Evolutionary conservation across 2,329 filamentous ascomycete species (phyloP).

Genomic region (Monilinia fructigena): DNA sequence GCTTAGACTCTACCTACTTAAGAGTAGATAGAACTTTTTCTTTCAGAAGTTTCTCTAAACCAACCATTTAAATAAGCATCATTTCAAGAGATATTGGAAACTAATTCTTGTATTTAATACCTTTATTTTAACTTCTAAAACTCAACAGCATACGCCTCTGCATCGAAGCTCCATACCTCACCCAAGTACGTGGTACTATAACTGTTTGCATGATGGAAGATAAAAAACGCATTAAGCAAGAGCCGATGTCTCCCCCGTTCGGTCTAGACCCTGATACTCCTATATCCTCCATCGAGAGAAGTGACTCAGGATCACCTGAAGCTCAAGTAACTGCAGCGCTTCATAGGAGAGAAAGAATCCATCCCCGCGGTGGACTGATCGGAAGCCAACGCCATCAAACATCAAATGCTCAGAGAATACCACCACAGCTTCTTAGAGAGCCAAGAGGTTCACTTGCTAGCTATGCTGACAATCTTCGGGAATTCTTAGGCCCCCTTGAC

Average conservation of each 20-base stretch:
- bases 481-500: not conserved
- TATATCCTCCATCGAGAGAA: not conserved
- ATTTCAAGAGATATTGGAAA: not conserved
- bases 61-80: too few species aligned
- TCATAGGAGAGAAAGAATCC: not conserved
- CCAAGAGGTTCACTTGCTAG: not conserved
- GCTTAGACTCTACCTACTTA: not conserved
- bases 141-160: too few species aligned
- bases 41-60: not conserved
- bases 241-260: not conserved
- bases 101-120: not conserved
- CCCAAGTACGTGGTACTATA: not conserved
- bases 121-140: not conserved
- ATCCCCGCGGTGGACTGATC: not conserved
- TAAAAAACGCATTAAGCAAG: not conserved
- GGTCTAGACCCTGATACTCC: not conserved
- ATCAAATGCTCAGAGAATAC: not conserved
- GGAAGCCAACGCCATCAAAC: not conserved
- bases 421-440: not conserved
- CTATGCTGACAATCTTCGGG: not conserved
- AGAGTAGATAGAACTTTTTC: not conserved
- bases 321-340: rapidly evolving
- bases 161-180: too few species aligned
- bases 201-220: not conserved
- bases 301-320: not conserved